phyloP scores from a whole-genome alignment of 2,329 filamentous ascomycete genomes.

The Colletotrichum orbiculare region DNA sequence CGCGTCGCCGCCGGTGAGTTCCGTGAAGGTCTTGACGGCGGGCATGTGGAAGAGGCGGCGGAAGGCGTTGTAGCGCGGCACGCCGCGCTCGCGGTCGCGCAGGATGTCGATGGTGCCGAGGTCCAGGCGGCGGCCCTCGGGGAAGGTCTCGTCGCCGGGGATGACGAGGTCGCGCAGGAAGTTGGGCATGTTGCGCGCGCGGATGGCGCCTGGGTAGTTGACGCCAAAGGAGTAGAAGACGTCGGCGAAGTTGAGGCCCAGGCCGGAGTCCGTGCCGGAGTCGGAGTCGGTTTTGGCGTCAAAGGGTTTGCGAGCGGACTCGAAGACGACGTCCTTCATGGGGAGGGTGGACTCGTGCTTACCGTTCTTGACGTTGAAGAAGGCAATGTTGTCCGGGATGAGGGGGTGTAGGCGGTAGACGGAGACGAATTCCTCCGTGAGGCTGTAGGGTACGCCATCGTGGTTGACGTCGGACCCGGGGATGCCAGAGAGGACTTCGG shows the following conservation, averaged over 20 bases:
- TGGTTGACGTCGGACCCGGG: conserved; percentile 45
- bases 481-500: conserved; percentile 37
- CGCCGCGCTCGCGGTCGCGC: conserved; percentile 58
- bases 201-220: conserved; percentile 59
- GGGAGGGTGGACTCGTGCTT: no score
- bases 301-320: no score
- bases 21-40: no score
- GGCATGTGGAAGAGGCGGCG: conserved; percentile 49
- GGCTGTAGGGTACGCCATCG: conserved; percentile 50
- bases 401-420: no score
- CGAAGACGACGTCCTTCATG: no score
- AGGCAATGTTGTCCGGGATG: no score
- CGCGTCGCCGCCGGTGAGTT: no score
- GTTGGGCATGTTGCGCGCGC: conserved; percentile 42
- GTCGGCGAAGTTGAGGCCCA: conserved; percentile 47
- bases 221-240: conserved; percentile 58
- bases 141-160: conserved; percentile 34
- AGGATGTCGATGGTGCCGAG: conserved; percentile 59
- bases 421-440: conserved; percentile 33
- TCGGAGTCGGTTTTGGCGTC: no score
- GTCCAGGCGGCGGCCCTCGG: conserved; percentile 54
- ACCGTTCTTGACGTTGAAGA: no score
- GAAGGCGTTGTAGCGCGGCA: conserved; percentile 58
- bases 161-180: conserved; percentile 53
- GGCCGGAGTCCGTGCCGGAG: conserved; percentile 47